Evolutionary conservation across 148 eudicot species (phyloP).

Genomic region (Rhododendron williamsianum): DNA sequence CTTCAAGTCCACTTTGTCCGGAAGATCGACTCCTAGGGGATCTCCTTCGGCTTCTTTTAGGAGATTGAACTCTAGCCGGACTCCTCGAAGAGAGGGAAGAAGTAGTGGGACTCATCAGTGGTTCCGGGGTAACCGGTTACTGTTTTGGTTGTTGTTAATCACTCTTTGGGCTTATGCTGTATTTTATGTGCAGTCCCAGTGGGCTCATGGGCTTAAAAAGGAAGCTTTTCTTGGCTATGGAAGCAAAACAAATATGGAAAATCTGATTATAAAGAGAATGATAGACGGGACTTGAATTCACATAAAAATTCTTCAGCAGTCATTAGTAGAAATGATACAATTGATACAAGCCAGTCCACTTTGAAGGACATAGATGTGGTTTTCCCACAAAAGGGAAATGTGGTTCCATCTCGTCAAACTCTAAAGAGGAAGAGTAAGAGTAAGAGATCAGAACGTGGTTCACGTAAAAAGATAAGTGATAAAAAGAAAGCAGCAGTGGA

Average conservation of each 20-base stretch:
- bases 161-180: constrained; percentile 98
- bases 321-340: constrained; percentile 15
- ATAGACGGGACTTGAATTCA: constrained; percentile 35
- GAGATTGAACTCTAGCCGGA: constrained; percentile 59
- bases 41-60: constrained; percentile 58
- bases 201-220: constrained; percentile 87
- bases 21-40: constrained; percentile 75
- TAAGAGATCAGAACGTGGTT: constrained; percentile 43
- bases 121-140: constrained; percentile 67
- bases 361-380: constrained; percentile 23
- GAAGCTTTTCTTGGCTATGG: constrained; percentile 64
- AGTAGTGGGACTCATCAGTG: constrained; percentile 37
- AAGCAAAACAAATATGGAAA: constrained; percentile 27
- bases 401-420: constrained; percentile 23
- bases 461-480: constrained; percentile 36
- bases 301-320: constrained; percentile 26
- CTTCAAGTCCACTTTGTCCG: constrained; percentile 72
- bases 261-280: constrained; percentile 20
- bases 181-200: constrained; percentile 86
- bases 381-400: constrained; percentile 24
- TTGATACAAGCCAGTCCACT: constrained; percentile 20
- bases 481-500: constrained; percentile 32
- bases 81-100: constrained; percentile 69
- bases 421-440: constrained; percentile 24
- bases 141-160: constrained; percentile 90